Conservation (phyloP, 371 early-diverging fungal genomes). For the Dinochytrium kinnereticum region DNA sequence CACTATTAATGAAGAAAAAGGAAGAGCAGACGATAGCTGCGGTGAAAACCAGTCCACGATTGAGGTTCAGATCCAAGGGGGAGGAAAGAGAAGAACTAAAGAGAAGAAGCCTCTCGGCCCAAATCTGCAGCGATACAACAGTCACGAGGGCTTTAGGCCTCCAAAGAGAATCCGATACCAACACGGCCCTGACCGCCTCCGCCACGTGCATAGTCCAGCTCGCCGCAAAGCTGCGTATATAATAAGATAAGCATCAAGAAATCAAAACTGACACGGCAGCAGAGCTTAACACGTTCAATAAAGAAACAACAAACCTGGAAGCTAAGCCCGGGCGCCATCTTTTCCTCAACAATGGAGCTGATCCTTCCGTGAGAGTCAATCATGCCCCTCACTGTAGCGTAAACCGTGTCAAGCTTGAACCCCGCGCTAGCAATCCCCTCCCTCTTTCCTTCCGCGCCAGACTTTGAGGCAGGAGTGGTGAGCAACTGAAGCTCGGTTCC, state of each 20-base stretch:
- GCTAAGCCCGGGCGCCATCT: slow-evolving; percentile 91
- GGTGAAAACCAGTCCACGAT: too few species aligned
- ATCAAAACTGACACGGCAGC: not conserved
- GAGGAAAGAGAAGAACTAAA: too few species aligned
- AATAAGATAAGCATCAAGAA: too few species aligned
- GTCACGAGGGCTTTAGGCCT: slow-evolving; percentile 37
- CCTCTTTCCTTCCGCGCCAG: slow-evolving; percentile 63
- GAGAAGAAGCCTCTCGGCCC: too few species aligned
- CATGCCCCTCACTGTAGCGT: slow-evolving; percentile 88
- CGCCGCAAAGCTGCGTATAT: slow-evolving; percentile 72
- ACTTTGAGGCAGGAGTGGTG: slow-evolving; percentile 46
- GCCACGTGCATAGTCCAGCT: slow-evolving; percentile 93
- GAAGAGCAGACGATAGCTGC: too few species aligned
- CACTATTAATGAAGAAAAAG: too few species aligned
- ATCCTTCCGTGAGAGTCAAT: slow-evolving; percentile 90
- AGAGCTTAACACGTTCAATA: not conserved
- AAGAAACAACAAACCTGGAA: slow-evolving; percentile 65
- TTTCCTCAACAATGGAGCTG: slow-evolving; percentile 89
- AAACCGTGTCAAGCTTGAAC: slow-evolving; percentile 94
- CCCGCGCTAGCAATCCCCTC: slow-evolving; percentile 93
- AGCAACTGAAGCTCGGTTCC: slow-evolving; percentile 90
- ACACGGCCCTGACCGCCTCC: slow-evolving; percentile 47
- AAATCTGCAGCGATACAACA: too few species aligned
- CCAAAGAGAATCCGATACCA: slow-evolving; percentile 47
- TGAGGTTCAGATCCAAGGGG: too few species aligned